Conservation (phyloP, 2,329 filamentous ascomycete species). For the Ophidiomyces ophidiicola region DNA sequence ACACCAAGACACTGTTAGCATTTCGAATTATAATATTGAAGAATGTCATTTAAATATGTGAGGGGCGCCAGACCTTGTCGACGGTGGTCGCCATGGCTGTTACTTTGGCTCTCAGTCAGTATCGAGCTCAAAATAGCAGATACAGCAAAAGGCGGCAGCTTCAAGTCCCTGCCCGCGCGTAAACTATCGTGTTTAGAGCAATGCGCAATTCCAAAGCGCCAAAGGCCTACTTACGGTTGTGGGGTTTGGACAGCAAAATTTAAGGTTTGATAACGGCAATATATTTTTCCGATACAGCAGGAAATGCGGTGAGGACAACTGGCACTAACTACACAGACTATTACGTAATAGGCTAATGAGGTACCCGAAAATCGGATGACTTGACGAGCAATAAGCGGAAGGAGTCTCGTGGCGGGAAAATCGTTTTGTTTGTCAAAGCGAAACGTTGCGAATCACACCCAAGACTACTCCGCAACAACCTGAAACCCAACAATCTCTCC, state of each 20-base stretch:
- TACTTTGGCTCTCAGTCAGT: not conserved
- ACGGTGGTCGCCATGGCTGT: slow-evolving; percentile 79
- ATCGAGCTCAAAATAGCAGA: not conserved
- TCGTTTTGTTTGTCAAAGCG: not conserved
- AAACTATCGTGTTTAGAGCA: no score
- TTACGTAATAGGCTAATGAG: slow-evolving; percentile 1
- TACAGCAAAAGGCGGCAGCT: not conserved
- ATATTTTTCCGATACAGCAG: not conserved
- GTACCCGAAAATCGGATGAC: not conserved
- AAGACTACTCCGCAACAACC: slow-evolving; percentile 2
- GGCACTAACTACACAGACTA: not conserved
- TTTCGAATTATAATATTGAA: not conserved
- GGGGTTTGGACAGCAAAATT: slow-evolving; percentile 9
- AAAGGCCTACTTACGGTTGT: no score
- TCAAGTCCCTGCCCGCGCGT: no score
- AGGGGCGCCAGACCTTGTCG: slow-evolving; percentile 59
- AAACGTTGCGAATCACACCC: not conserved
- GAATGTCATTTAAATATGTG: not conserved
- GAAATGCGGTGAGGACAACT: no score
- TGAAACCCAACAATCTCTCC: slow-evolving; percentile 3
- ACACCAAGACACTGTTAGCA: slow-evolving; percentile 25
- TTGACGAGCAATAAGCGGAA: not conserved
- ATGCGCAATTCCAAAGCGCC: no score
- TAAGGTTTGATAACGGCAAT: slow-evolving; percentile 7
- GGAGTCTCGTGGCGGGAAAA: slow-evolving; percentile 3